These are phyloP conservation scores for Apophysomyces variabilis DNA, from an alignment of 371 early-diverging fungal genomes.

Conservation along the genomic window DNA sequence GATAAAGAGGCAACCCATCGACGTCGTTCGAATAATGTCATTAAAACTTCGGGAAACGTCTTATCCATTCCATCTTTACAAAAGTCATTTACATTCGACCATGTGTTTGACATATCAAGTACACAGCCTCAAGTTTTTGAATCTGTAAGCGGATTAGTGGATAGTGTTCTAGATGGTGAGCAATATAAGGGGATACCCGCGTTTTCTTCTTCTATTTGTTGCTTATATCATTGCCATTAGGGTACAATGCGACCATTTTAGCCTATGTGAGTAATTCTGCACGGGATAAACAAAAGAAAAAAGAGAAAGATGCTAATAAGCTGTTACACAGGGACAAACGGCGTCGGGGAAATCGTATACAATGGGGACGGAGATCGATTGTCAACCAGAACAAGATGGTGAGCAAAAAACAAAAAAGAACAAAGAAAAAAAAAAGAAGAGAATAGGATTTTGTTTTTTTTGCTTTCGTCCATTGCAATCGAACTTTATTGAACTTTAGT, in stretches of 20 bases:
- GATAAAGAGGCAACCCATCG: not conserved
- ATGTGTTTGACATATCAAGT: slow-evolving; percentile 70
- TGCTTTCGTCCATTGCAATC: not conserved
- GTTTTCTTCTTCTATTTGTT: not conserved
- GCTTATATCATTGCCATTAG: slow-evolving; percentile 33
- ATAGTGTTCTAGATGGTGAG: slow-evolving; percentile 87
- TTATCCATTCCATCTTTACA: slow-evolving; percentile 9
- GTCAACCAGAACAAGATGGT: slow-evolving; percentile 60
- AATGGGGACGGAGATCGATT: slow-evolving; percentile 91
- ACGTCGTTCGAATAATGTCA: slow-evolving; percentile 6
- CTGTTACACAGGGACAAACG: slow-evolving; percentile 73
- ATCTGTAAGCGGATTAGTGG: slow-evolving; percentile 70
- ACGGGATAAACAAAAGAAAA: not conserved
- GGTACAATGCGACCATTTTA: slow-evolving; percentile 94
- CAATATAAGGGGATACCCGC: not conserved
- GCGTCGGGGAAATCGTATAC: slow-evolving; percentile 99
- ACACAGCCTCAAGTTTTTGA: slow-evolving; percentile 81
- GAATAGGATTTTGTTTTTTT: no score
- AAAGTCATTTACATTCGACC: slow-evolving; percentile 76
- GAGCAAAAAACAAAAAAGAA: not conserved
- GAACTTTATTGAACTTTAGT: not conserved
- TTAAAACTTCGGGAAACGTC: slow-evolving; percentile 6
- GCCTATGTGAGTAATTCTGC: slow-evolving; percentile 80
- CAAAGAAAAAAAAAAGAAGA: no score
- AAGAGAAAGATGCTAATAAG: not conserved